These are phyloP conservation scores for Psilocybe subaeruginosa DNA, from an alignment of 768 basidiomycete species.

Conservation along the genomic window DNA sequence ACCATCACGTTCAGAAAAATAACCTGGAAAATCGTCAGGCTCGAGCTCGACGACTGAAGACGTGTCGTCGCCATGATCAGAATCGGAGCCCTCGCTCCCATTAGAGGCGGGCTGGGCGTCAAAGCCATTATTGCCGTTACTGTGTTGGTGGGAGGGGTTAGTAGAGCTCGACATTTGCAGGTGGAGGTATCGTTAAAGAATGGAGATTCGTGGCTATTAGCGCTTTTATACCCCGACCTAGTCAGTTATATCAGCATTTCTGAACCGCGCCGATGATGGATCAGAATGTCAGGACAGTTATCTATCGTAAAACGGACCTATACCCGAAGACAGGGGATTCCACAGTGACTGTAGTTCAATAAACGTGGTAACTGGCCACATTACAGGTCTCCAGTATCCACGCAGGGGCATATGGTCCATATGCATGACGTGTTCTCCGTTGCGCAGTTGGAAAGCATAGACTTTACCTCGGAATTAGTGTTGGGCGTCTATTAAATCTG, in stretches of 20 bases:
- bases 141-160: background rate
- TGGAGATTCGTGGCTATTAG: constrained; percentile 3
- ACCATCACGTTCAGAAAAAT: constrained; percentile 60
- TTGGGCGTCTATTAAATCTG: constrained; percentile 4
- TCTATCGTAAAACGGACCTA: constrained; percentile 13
- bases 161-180: background rate
- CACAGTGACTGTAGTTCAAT: constrained; percentile 1
- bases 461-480: background rate
- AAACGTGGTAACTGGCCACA: constrained; percentile 5
- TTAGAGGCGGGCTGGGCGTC: background rate
- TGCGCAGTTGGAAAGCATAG: background rate
- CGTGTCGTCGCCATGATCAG: constrained; percentile 3
- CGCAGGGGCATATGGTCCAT: background rate
- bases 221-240: constrained; percentile 8
- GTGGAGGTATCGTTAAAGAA: constrained; percentile 6
- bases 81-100: background rate
- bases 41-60: constrained; percentile 22
- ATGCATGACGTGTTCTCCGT: background rate
- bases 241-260: constrained; percentile 7
- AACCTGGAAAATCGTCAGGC: constrained; percentile 55
- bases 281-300: constrained; percentile 10
- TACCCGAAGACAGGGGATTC: constrained; percentile 10
- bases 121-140: background rate
- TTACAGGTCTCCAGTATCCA: constrained; percentile 1
- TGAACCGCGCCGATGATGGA: constrained; percentile 17